Conservation (phyloP, 2,329 filamentous ascomycete species). For the Ceratocystis diversiconidia region DNA sequence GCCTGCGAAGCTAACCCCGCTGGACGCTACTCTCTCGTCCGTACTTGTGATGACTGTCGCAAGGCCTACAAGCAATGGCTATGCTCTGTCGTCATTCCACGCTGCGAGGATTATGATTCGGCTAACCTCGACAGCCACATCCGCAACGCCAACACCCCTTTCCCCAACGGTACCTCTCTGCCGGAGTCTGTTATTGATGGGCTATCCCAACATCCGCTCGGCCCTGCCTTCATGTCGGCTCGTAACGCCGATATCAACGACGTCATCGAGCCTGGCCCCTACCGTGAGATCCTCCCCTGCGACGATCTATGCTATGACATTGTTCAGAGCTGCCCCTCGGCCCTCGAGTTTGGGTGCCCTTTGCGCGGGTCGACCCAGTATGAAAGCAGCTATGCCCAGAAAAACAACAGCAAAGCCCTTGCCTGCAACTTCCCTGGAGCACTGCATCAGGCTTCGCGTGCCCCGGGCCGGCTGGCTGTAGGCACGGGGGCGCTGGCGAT, state of each 20-base stretch:
- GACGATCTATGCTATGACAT: conserved; percentile 76
- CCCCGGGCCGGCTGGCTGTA: not conserved
- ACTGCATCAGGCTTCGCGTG: conserved; percentile 15
- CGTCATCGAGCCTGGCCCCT: conserved; percentile 64
- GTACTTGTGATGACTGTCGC: conserved; percentile 61
- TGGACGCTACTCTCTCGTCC: conserved; percentile 67
- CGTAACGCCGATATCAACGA: conserved; percentile 61
- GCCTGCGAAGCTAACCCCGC: conserved; percentile 65
- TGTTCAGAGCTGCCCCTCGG: conserved; percentile 69
- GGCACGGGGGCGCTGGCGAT: not conserved
- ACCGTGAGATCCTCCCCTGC: conserved; percentile 85
- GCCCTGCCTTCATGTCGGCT: conserved; percentile 33
- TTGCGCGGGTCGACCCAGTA: conserved; percentile 25
- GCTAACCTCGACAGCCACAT: conserved; percentile 30
- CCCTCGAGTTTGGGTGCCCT: conserved; percentile 65
- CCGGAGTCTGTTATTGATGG: conserved; percentile 25
- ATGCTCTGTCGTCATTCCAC: conserved; percentile 81
- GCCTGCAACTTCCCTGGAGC: conserved; percentile 26
- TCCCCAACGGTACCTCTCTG: conserved; percentile 52
- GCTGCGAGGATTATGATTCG: conserved; percentile 70
- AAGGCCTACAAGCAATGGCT: conserved; percentile 86
- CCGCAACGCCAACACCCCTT: conserved; percentile 57
- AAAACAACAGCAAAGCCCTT: conserved; percentile 21
- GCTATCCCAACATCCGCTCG: conserved; percentile 24
- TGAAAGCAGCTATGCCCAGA: conserved; percentile 27